phyloP scores from a whole-genome alignment of 2,329 filamentous ascomycete genomes.

The Ramularia endophylla region DNA sequence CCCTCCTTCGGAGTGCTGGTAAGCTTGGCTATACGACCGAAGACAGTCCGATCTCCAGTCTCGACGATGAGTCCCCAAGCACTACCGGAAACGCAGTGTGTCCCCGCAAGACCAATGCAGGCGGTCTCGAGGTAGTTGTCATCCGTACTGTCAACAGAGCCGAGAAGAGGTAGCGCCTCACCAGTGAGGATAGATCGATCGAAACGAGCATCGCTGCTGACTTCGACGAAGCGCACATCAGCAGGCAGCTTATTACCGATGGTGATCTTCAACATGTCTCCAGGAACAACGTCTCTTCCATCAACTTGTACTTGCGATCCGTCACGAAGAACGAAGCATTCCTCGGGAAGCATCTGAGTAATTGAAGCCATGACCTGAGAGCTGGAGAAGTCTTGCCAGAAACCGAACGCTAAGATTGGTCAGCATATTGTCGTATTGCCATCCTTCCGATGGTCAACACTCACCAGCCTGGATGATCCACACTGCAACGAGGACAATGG shows the following conservation, averaged over 20 bases:
- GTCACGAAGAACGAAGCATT: slow-evolving; percentile 60
- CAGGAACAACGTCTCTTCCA: slow-evolving; percentile 58
- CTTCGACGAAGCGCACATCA: slow-evolving; percentile 64
- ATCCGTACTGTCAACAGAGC: slow-evolving; percentile 60
- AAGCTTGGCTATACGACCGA: slow-evolving; percentile 65
- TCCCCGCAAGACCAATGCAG: slow-evolving; percentile 73
- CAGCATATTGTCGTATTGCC: too few relatives aligned
- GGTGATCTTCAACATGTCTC: slow-evolving; percentile 63
- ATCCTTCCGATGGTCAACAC: too few relatives aligned
- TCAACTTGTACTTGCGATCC: slow-evolving; percentile 37
- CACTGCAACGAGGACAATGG: slow-evolving; percentile 65
- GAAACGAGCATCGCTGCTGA: slow-evolving; percentile 64
- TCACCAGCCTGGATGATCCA: slow-evolving; percentile 50
- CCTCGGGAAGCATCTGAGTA: slow-evolving; percentile 71
- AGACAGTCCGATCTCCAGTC: slow-evolving; percentile 67
- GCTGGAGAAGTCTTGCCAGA: slow-evolving; percentile 67
- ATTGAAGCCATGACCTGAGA: slow-evolving; percentile 74
- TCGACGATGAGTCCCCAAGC: slow-evolving; percentile 63
- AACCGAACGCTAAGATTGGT: slow-evolving; percentile 40
- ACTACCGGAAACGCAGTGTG: slow-evolving; percentile 66
- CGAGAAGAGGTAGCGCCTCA: slow-evolving; percentile 56
- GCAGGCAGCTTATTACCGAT: slow-evolving; percentile 69
- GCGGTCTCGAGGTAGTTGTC: slow-evolving; percentile 71
- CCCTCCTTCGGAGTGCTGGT: slow-evolving; percentile 63
- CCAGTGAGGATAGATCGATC: slow-evolving; percentile 68